A percentile compares a stretch with the other conserved stretches of the same genome.
Conservation (phyloP, 768 basidiomycete species). For the Suillus discolor region DNA sequence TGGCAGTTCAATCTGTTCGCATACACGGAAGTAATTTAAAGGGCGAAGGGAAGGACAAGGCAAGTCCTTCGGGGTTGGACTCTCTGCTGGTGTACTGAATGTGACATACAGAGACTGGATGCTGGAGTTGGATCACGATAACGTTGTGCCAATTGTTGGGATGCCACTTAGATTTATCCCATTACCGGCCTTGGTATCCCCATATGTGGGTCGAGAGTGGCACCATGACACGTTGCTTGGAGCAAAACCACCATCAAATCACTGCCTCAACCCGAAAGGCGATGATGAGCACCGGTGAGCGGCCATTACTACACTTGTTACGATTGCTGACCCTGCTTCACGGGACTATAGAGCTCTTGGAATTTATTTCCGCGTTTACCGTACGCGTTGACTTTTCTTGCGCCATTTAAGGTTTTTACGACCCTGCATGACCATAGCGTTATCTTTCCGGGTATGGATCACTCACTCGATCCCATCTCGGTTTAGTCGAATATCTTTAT, state of each 20-base stretch:
- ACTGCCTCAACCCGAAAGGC: constrained; percentile 12
- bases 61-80: no score
- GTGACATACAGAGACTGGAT: no score
- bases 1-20: no score
- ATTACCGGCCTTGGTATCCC: no score
- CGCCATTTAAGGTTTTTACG: neutral
- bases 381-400: neutral
- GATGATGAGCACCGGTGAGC: constrained; percentile 16
- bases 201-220: no score
- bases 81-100: no score
- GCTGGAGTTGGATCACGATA: no score
- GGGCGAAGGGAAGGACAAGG: no score
- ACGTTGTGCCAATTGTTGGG: no score
- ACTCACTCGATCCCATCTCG: no score
- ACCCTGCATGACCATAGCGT: constrained; percentile 10
- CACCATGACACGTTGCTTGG: constrained; percentile 21
- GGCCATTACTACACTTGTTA: neutral
- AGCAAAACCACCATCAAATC: constrained; percentile 3
- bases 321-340: neutral
- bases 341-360: neutral
- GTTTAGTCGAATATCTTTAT: constrained; percentile 14
- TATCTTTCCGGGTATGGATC: constrained; percentile 13
- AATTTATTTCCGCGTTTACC: constrained; percentile 8
- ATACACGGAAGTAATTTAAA: no score
- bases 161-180: no score